phyloP scores from a whole-genome alignment of 2,329 filamentous ascomycete species.

The Lachnum nothofagi region DNA sequence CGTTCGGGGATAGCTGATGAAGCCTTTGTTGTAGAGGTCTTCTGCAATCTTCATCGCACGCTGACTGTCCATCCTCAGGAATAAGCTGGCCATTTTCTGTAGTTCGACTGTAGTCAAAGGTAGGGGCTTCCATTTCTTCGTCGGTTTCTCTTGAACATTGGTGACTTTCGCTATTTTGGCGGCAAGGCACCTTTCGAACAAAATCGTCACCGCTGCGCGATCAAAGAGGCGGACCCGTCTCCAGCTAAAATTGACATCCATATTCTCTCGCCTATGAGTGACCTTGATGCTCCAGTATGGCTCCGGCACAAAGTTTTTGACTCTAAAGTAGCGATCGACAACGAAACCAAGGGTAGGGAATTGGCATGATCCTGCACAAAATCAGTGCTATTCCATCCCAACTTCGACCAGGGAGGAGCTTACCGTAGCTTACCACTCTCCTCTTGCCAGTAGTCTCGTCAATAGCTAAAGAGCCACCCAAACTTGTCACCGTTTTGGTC shows the following conservation, averaged over 20 bases:
- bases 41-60: conserved; percentile 87
- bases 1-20: conserved; percentile 95
- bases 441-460: conserved; percentile 32
- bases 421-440: conserved; percentile 73
- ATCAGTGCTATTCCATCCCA: too few relatives aligned
- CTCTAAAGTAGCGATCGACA: conserved; percentile 89
- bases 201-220: conserved; percentile 68
- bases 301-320: conserved; percentile 90
- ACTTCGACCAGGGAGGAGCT: too few relatives aligned
- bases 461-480: conserved; percentile 63
- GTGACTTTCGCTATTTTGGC: conserved; percentile 74
- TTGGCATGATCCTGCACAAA: conserved; percentile 69
- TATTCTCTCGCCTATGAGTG: conserved; percentile 68
- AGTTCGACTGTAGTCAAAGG: conserved; percentile 93
- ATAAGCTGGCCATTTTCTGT: conserved; percentile 88
- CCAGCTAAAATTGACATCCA: conserved; percentile 82
- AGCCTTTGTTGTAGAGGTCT: conserved; percentile 83
- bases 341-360: conserved; percentile 97
- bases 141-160: conserved; percentile 85
- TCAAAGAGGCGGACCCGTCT: conserved; percentile 79
- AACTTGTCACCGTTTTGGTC: conserved; percentile 67
- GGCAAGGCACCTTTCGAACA: conserved; percentile 78
- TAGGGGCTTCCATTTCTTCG: conserved; percentile 87
- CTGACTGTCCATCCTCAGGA: conserved; percentile 86
- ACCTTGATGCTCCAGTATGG: conserved; percentile 90